Base-by-base conservation (phyloP, 306 rosid species). In the Acacia crassicarpa region DNA sequence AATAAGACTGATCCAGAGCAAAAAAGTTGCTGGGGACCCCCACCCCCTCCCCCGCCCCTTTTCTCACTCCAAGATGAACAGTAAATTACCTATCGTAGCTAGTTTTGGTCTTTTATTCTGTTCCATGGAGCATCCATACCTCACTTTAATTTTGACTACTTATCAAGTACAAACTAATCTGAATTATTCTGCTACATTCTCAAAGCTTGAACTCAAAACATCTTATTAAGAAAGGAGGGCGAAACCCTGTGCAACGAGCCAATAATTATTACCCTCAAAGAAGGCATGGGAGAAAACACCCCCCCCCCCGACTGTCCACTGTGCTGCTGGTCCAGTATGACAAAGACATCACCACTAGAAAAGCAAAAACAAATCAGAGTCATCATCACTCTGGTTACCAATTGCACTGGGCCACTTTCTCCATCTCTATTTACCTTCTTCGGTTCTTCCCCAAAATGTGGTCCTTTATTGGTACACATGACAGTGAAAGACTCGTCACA, bases 251-350 rank as follows among this genome's bases (percentile, higher is more conserved):
- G 53, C 43, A 72, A 16, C 0, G 16, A 61, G 66, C 76, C 32
- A 53, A 65, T 62, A 61, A 78, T 71, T 67, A 78, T 75, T 72
- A 75, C 2, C 14, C 51, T 2, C 81, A 75, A 67, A 72, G 74
- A 44, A 54, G 2, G 19, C 33, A 51, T 43, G 27, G 63, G 76
- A 72, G 78, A 78, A 82, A 58, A 2, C 62, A 74, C 65, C 84
- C 80, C 40, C 44, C 5, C 9, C 53, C 67, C 67, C 76, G 82
- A 79, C 69, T 49, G 72, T 19, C 48, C 84, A 38, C 45, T 40
- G 51, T 14, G 70, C 65, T 80, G 89, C 71, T 80, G 89, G 87
- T 84, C 94, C 91, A 84, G 88, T 84, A 84, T 40, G 38, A 82
- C 77, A 38, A 70, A 56, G 82, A 83, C 88, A 45, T n/a, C 72